phyloP scores from a whole-genome alignment of 2,329 filamentous ascomycete species.

The Emergomyces pasteurianus region DNA sequence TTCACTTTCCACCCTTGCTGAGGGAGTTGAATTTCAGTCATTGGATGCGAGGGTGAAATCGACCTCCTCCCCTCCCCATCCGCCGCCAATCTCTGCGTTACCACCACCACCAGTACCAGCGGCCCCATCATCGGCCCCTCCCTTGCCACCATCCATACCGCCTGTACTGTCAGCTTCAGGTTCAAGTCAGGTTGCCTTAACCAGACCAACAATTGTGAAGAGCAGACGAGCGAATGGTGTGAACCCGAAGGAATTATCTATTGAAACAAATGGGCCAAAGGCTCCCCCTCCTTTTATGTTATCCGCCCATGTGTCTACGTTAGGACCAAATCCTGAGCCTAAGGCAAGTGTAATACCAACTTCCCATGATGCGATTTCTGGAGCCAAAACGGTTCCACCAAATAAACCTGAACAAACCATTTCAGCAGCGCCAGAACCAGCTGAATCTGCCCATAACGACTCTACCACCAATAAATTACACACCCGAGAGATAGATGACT shows the following conservation, averaged over 20 bases:
- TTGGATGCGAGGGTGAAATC: conserved; percentile 17
- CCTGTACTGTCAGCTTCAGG: conserved; percentile 13
- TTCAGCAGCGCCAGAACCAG: background rate
- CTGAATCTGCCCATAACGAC: background rate
- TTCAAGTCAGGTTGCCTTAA: conserved; percentile 22
- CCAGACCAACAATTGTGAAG: conserved; percentile 45
- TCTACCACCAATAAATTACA: conserved; percentile 17
- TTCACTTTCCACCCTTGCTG: conserved; percentile 59
- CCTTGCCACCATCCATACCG: conserved; percentile 12
- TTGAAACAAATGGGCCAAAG: conserved; percentile 43
- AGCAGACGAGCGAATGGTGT: conserved; percentile 70
- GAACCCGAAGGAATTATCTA: conserved; percentile 72
- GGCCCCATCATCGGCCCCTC: conserved; percentile 7
- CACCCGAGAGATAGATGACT: conserved; percentile 33
- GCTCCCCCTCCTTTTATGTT: conserved; percentile 19
- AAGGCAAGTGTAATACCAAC: conserved; percentile 11
- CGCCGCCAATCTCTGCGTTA: background rate
- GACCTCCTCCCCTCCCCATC: conserved; percentile 16
- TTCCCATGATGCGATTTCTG: conserved; percentile 6
- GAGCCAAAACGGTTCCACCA: background rate
- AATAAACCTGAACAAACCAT: background rate
- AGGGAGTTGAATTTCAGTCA: conserved; percentile 39
- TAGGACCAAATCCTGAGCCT: conserved; percentile 21
- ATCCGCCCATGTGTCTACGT: conserved; percentile 15
- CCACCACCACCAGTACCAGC: conserved; percentile 32